Base-by-base conservation (phyloP, 495 filamentous ascomycete genomes). In the Stereocaulon alpinum region DNA sequence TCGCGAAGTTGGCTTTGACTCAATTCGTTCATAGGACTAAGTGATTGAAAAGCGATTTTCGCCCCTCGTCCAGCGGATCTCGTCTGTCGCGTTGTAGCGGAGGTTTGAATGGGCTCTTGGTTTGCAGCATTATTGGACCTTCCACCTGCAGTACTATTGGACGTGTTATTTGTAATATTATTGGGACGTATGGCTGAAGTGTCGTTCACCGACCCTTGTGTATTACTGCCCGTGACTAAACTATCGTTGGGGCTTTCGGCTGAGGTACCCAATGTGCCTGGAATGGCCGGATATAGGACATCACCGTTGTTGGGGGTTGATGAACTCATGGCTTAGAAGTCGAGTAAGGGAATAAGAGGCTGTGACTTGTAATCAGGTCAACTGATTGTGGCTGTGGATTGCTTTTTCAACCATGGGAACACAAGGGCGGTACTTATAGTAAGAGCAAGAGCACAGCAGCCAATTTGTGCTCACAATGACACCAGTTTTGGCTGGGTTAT, bases 81-180 rank as follows among this genome's bases (percentile, higher is more conserved):
- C 4, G 20, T 30, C 12, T 52, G 20, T 27, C 11, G 20, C 12
- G 18, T 52, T 12, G 49, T 52, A 52, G 11, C 49, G 12, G 49
- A 52, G 49, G 49, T 5, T 52, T 52, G 20, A 52, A 0, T 15
- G 49, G 49, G 30, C 49, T 52, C 49, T 52, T 52, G 49, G 17
- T 29, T 52, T 52, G 20, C 24, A 10, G 49, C 30, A 4, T n/a
- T n/a, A n/a, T 52, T 52, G 20, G 20, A 52, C 15, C 49, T 52
- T 52, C n/a, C 6, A 52, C n/a, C n/a, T 52, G 18, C 2, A n/a
- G 49, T n/a, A 52, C 30, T 52, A 10, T 52, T 52, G 49, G 49
- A 52, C 20, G 49, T 52, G 3, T 10, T 4, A 52, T 52, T 10
- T 52, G 49, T 24, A 52, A 30, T 52, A 30, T 52, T 52, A 24